These are phyloP conservation scores for Bromus sterilis DNA, from an alignment of 176 grass and related monocot species.

Conservation along the genomic window DNA sequence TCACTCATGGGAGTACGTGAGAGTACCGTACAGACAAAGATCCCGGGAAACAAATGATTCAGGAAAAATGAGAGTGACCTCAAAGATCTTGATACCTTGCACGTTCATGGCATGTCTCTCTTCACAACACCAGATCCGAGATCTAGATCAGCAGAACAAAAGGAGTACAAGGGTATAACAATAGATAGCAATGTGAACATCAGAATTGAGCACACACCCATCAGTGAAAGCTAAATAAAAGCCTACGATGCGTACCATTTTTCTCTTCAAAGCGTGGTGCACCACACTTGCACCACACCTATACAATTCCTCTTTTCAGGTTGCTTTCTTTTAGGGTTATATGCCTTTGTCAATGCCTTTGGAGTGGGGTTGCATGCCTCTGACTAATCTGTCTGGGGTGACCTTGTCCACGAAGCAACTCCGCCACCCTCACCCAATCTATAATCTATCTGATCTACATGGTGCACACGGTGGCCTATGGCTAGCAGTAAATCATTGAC, in stretches of 20 bases:
- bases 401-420: conserved; percentile 44
- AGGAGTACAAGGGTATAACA: neutral
- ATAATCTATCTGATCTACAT: neutral
- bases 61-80: neutral
- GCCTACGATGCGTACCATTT: neutral
- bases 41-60: neutral
- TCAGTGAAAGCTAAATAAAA: conserved; percentile 30
- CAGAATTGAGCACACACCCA: neutral
- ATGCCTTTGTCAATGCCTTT: conserved; percentile 50
- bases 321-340: conserved; percentile 44
- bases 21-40: neutral
- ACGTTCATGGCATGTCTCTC: neutral
- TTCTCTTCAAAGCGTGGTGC: conserved; percentile 27
- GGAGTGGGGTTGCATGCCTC: conserved; percentile 29
- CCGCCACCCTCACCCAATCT: neutral
- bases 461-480: neutral
- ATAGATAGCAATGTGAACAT: conserved; percentile 36
- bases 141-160: neutral
- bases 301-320: conserved; percentile 24
- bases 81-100: neutral
- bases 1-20: neutral
- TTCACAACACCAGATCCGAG: neutral
- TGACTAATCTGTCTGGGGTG: conserved; percentile 19
- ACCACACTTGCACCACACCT: conserved; percentile 20
- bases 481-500: neutral